phyloP scores from a whole-genome alignment of 768 basidiomycete genomes.

The Boletus bicolor region DNA sequence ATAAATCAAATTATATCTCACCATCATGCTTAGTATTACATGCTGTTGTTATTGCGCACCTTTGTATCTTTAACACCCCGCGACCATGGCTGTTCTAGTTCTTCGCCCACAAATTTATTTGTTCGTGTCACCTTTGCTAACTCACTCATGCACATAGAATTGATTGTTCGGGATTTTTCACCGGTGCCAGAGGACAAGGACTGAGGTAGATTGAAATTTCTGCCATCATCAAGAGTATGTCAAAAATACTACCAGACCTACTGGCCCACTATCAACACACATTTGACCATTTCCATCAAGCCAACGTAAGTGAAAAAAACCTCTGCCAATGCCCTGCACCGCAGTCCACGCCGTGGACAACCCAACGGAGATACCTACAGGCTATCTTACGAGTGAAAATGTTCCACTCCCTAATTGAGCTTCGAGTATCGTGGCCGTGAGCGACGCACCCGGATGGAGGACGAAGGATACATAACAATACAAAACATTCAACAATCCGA shows the following conservation, averaged over 20 bases:
- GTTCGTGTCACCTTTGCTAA: not conserved
- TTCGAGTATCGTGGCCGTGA: conserved; percentile 44
- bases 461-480: conserved; percentile 31
- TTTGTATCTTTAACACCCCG: conserved; percentile 23
- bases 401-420: conserved; percentile 47
- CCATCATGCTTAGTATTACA: conserved; percentile 12
- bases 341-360: conserved; percentile 15
- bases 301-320: conserved; percentile 7
- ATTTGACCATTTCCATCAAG: conserved; percentile 11
- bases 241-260: conserved; percentile 11
- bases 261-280: conserved; percentile 19
- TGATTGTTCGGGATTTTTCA: not conserved
- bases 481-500: conserved; percentile 28
- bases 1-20: conserved; percentile 24
- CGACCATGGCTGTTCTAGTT: not conserved
- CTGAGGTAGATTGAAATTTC: conserved; percentile 3
- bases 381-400: conserved; percentile 18
- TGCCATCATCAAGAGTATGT: conserved; percentile 1
- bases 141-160: not conserved
- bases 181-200: not conserved
- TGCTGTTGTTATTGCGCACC: conserved; percentile 19
- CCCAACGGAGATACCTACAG: conserved; percentile 10
- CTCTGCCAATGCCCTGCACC: conserved; percentile 17
- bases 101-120: conserved; percentile 3
- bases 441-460: not conserved